phyloP scores from a whole-genome alignment of 2,329 filamentous ascomycete species.

The Escovopsis sp. region DNA sequence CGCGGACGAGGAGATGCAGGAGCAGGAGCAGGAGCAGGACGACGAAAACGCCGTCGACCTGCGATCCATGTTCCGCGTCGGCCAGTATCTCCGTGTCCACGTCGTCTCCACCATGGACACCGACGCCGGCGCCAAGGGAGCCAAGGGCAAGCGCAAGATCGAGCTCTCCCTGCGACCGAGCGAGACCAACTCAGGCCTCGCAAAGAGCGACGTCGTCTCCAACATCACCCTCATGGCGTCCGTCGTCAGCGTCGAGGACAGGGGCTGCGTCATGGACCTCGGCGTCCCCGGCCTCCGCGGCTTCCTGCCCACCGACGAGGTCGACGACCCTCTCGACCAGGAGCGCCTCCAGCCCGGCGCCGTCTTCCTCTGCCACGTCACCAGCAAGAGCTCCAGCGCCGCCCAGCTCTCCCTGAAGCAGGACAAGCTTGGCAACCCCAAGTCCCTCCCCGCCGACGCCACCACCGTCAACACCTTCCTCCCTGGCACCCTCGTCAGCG shows the following conservation, averaged over 20 bases:
- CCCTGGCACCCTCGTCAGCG: constrained; percentile 78
- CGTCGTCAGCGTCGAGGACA: constrained; percentile 84
- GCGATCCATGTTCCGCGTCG: constrained; percentile 58
- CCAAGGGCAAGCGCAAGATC: constrained; percentile 59
- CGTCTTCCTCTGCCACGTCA: constrained; percentile 71
- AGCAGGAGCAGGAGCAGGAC: constrained; percentile 7
- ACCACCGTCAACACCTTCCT: constrained; percentile 82
- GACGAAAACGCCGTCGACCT: constrained; percentile 52
- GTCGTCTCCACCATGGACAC: constrained; percentile 67
- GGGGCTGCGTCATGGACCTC: constrained; percentile 86
- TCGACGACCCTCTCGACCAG: constrained; percentile 48
- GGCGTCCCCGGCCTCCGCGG: constrained; percentile 60
- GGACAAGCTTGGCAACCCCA: constrained; percentile 50
- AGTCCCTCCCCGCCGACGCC: constrained; percentile 54
- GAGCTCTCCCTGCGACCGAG: constrained; percentile 73
- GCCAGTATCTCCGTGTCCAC: constrained; percentile 76
- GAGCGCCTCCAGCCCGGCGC: constrained; percentile 64
- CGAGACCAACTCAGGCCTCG: constrained; percentile 61
- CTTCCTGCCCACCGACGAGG: constrained; percentile 73
- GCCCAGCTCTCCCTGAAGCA: constrained; percentile 69
- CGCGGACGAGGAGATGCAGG: constrained; percentile 27
- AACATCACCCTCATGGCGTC: constrained; percentile 76
- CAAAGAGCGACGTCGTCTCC: constrained; percentile 54
- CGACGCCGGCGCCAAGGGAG: constrained; percentile 37
- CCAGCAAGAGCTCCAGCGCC: constrained; percentile 58